Evolutionary conservation across 129 eudicot species (phyloP).

Genomic region (Flaveria ramosissima): DNA sequence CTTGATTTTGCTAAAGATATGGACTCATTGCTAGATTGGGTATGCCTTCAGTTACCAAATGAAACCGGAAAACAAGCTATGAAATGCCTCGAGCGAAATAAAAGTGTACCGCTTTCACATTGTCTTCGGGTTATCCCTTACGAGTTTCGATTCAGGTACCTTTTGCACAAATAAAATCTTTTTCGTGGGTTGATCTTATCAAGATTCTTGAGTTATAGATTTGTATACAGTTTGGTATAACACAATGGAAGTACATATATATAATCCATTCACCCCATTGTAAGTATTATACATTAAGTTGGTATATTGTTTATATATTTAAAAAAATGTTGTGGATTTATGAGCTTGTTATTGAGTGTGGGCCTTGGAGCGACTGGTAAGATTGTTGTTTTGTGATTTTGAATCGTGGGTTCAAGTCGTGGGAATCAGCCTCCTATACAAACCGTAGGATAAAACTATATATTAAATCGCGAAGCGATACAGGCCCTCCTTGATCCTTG

Average conservation of each 20-base stretch:
- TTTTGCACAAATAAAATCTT: slow-evolving; percentile 54
- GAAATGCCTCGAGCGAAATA: slow-evolving; percentile 69
- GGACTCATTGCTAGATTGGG: slow-evolving; percentile 87
- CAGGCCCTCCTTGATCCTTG: too few relatives aligned
- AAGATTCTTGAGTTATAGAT: slow-evolving; percentile 40
- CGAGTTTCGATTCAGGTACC: slow-evolving; percentile 86
- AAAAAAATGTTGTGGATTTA: background rate
- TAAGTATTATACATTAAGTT: slow-evolving; percentile 35
- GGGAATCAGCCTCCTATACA: too few relatives aligned
- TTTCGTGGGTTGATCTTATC: slow-evolving; percentile 3
- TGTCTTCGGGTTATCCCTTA: slow-evolving; percentile 64
- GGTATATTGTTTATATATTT: slow-evolving; percentile 15
- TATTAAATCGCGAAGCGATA: too few relatives aligned
- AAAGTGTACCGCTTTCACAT: slow-evolving; percentile 52
- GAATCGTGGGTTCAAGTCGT: too few relatives aligned
- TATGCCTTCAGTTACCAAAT: slow-evolving; percentile 81
- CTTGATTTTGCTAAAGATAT: slow-evolving; percentile 90
- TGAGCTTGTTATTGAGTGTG: slow-evolving; percentile 3
- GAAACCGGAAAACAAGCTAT: slow-evolving; percentile 76
- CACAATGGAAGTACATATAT: slow-evolving; percentile 43
- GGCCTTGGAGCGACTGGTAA: too few relatives aligned
- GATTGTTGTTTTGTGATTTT: too few relatives aligned
- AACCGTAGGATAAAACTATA: too few relatives aligned
- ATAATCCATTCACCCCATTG: slow-evolving; percentile 37
- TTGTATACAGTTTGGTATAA: slow-evolving; percentile 44